These are phyloP conservation scores for Rhodocollybia butyracea DNA, from an alignment of 768 basidiomycete genomes.

Conservation along the genomic window DNA sequence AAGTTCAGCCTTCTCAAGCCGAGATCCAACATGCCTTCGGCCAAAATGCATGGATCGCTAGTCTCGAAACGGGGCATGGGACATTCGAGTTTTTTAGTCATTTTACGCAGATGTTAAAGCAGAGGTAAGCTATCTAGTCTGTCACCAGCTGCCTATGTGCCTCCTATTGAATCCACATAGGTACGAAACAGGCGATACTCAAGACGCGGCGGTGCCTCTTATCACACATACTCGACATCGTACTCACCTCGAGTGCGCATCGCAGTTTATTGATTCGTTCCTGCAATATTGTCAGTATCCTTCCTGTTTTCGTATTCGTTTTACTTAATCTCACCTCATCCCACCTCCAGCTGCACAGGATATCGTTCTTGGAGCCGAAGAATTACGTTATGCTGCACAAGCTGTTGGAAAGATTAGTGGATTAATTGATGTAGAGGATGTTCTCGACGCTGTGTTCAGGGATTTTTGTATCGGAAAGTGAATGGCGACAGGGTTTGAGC, in stretches of 20 bases:
- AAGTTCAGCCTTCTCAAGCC: conserved; percentile 1
- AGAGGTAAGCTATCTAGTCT: conserved; percentile 34
- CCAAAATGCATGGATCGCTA: conserved; percentile 51
- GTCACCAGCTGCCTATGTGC: neutral
- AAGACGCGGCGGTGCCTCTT: conserved; percentile 47
- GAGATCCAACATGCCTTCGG: conserved; percentile 1
- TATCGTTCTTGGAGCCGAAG: conserved; percentile 81
- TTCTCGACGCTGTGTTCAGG: conserved; percentile 77
- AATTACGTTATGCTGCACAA: conserved; percentile 80
- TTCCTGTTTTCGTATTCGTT: neutral
- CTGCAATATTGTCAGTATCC: conserved; percentile 37
- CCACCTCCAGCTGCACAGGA: conserved; percentile 52
- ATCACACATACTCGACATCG: conserved; percentile 82
- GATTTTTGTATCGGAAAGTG: conserved; percentile 91
- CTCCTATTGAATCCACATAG: conserved; percentile 15
- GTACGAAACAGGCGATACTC: conserved; percentile 22
- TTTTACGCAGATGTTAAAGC: conserved; percentile 48
- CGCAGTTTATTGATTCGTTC: conserved; percentile 61
- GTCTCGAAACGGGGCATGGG: conserved; percentile 58
- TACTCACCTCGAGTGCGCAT: conserved; percentile 65
- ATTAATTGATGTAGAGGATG: conserved; percentile 75
- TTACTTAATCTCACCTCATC: neutral
- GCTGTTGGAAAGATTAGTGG: conserved; percentile 87
- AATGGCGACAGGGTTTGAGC: conserved; percentile 7
- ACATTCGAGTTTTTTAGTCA: conserved; percentile 56